phyloP scores from a whole-genome alignment of 2,329 filamentous ascomycete species.

The Fusarium sp. region DNA sequence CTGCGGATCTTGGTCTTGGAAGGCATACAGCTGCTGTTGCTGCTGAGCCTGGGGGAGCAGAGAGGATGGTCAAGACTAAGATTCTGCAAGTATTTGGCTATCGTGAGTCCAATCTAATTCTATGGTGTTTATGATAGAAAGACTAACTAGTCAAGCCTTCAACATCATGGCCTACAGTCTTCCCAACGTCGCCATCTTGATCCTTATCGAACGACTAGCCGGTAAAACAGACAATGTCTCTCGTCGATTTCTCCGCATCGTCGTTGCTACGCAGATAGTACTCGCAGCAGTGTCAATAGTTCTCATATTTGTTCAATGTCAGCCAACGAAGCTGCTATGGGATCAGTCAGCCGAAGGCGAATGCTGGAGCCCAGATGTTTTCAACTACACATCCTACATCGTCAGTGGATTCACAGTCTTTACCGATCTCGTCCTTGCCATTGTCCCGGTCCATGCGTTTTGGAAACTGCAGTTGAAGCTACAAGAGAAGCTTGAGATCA shows the following conservation, averaged over 20 bases:
- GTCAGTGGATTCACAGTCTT: conserved; percentile 26
- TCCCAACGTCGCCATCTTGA: conserved; percentile 26
- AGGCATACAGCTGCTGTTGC: conserved; percentile 9
- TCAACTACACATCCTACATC: conserved; percentile 31
- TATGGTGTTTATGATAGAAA: rapidly evolving
- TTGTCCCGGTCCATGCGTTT: conserved; percentile 14
- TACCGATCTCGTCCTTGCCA: conserved; percentile 14
- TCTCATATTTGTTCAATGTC: conserved; percentile 15
- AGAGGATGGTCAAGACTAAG: not conserved
- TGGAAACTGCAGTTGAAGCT: conserved; percentile 19
- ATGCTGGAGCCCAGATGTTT: conserved; percentile 14
- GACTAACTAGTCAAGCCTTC: conserved; percentile 1
- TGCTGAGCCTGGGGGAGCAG: not conserved
- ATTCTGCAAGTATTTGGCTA: conserved; percentile 10
- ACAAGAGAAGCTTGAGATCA: conserved; percentile 22
- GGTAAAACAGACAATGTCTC: conserved; percentile 8
- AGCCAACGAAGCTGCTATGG: not conserved
- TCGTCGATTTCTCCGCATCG: conserved; percentile 1
- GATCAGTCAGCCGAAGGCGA: not conserved
- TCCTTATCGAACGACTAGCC: conserved; percentile 23
- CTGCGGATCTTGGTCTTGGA: conserved; percentile 8
- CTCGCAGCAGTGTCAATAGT: conserved; percentile 2
- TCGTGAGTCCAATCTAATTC: not conserved
- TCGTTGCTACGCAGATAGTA: conserved; percentile 6
- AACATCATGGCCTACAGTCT: conserved; percentile 22